These are phyloP conservation scores for Globisporangium emineosum DNA, from an alignment of 352 stramenopile genomes.

Conservation along the genomic window DNA sequence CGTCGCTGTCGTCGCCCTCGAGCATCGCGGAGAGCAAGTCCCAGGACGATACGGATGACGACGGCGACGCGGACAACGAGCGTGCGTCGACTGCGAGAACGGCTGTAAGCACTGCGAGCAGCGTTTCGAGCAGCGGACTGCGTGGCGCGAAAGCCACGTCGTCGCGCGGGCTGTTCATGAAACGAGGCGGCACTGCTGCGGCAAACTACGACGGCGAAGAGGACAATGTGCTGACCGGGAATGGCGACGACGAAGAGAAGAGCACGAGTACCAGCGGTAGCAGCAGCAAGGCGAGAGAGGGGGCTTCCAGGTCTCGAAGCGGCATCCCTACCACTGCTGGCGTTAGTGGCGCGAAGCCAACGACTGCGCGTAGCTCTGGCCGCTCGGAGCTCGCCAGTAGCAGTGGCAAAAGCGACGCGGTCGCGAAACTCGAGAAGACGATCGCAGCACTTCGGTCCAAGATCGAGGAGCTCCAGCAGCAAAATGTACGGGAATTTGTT, in stretches of 20 bases:
- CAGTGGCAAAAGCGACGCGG: slow-evolving; percentile 18
- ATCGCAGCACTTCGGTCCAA: slow-evolving; percentile 50
- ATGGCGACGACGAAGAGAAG: slow-evolving; percentile 35
- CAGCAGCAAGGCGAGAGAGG: neutral
- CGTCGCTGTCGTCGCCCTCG: slow-evolving; percentile 3
- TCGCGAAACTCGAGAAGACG: slow-evolving; percentile 57
- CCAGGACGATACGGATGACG: slow-evolving; percentile 9
- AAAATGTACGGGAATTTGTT: slow-evolving; percentile 66
- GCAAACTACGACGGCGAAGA: slow-evolving; percentile 40
- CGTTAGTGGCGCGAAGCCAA: neutral
- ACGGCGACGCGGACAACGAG: slow-evolving; percentile 10
- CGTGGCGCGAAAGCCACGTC: slow-evolving; percentile 30
- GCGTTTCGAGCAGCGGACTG: neutral
- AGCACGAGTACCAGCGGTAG: neutral
- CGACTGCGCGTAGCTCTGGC: neutral
- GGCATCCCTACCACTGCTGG: neutral
- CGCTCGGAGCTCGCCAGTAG: slow-evolving; percentile 12
- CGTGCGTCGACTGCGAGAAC: slow-evolving; percentile 4
- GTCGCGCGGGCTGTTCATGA: slow-evolving; percentile 61
- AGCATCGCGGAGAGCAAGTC: slow-evolving; percentile 12
- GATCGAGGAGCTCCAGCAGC: slow-evolving; percentile 66
- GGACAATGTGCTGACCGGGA: slow-evolving; percentile 64
- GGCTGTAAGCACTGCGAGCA: slow-evolving; percentile 2
- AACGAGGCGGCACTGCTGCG: slow-evolving; percentile 29
- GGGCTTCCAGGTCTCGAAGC: slow-evolving; percentile 17